phyloP scores from a whole-genome alignment of 2,329 filamentous ascomycete genomes.

The Elsinoe ampelina region DNA sequence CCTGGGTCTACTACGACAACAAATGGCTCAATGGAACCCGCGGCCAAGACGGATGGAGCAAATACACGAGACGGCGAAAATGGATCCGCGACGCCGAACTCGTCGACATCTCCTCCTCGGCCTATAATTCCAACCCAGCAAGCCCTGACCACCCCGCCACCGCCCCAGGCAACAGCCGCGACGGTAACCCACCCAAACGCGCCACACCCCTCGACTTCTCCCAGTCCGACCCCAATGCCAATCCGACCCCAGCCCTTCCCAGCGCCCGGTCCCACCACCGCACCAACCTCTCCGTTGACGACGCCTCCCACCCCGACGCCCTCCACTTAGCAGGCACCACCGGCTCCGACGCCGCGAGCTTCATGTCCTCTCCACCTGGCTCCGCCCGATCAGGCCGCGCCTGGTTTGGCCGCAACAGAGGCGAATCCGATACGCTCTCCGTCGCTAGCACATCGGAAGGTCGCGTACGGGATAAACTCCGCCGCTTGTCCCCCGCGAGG shows the following conservation, averaged over 20 bases:
- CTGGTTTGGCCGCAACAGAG: slow-evolving; percentile 5
- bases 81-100: slow-evolving; percentile 97
- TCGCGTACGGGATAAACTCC: background rate
- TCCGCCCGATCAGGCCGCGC: background rate
- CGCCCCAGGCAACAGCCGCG: slow-evolving; percentile 18
- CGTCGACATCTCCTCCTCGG: slow-evolving; percentile 56
- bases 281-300: slow-evolving; percentile 3
- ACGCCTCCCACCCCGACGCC: background rate
- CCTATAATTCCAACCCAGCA: slow-evolving; percentile 18
- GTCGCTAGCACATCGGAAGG: slow-evolving; percentile 11
- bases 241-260: background rate
- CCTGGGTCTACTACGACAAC: slow-evolving; percentile 98
- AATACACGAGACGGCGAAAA: slow-evolving; percentile 85
- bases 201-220: slow-evolving; percentile 13
- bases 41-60: slow-evolving; percentile 81
- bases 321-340: background rate
- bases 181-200: background rate
- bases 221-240: background rate
- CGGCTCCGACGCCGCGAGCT: background rate
- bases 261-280: background rate
- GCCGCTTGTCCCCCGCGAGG: background rate
- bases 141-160: slow-evolving; percentile 21
- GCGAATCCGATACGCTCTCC: slow-evolving; percentile 1
- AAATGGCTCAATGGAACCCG: slow-evolving; percentile 91
- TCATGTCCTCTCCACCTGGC: background rate